Conservation (phyloP, 345 rosid species). For the Linum tenue region DNA sequence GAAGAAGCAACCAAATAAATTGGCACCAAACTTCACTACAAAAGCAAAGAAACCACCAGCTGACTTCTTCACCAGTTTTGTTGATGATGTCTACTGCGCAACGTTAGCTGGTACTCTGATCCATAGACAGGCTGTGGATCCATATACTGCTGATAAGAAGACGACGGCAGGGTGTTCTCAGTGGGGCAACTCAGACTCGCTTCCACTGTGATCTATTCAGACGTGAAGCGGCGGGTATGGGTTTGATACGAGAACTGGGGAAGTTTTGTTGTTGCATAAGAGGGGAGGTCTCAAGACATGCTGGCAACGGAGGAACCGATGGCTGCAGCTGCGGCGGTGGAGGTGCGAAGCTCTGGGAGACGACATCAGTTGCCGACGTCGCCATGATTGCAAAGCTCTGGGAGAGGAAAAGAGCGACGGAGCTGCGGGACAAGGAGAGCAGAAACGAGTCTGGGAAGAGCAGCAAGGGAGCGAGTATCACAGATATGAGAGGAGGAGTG, state of each 20-base stretch:
- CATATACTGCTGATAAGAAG: constrained; percentile 42
- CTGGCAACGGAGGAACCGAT: constrained; percentile 50
- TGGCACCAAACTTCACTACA: constrained; percentile 23
- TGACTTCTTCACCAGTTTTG: constrained; percentile 22
- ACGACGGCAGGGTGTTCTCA: constrained; percentile 4
- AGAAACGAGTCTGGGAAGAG: too few relatives aligned
- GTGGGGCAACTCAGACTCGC: constrained; percentile 10
- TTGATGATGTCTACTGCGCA: too few relatives aligned
- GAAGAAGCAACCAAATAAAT: constrained; percentile 37
- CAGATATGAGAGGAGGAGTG: too few relatives aligned
- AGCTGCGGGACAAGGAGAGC: too few relatives aligned
- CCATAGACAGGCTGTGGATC: constrained; percentile 29
- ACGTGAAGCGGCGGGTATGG: constrained; percentile 11
- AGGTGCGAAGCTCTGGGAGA: too few relatives aligned
- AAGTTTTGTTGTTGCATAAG: constrained; percentile 8
- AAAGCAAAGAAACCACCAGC: constrained; percentile 30
- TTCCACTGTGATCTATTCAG: constrained; percentile 20
- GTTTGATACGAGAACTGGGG: constrained; percentile 4
- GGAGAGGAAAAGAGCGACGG: too few relatives aligned
- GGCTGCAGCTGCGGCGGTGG: constrained; percentile 32
- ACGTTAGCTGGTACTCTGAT: too few relatives aligned
- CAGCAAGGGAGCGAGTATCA: too few relatives aligned
- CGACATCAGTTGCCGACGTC: too few relatives aligned
- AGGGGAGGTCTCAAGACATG: constrained; percentile 32
- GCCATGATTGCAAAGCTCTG: too few relatives aligned